phyloP scores from a whole-genome alignment of 768 basidiomycete genomes.

The Termitomyces bulborhizus region DNA sequence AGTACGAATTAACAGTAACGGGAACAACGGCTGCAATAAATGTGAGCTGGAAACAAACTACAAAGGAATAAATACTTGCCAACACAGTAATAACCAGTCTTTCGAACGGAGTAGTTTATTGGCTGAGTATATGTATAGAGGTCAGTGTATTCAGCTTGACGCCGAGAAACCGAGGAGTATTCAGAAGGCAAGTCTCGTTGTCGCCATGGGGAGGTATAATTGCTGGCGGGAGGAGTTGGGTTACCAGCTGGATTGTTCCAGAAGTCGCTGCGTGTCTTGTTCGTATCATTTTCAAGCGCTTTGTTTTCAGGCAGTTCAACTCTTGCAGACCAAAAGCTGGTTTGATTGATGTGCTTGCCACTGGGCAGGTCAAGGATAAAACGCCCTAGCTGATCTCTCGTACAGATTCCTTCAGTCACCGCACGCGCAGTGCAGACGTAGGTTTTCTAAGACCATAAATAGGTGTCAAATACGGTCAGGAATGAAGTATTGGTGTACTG shows the following conservation, averaged over 20 bases:
- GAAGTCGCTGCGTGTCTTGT: slow-evolving; percentile 28
- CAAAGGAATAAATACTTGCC: slow-evolving; percentile 46
- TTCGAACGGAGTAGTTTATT: slow-evolving; percentile 76
- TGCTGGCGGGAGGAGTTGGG: slow-evolving; percentile 44
- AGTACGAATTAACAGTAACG: slow-evolving; percentile 62
- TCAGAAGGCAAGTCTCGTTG: slow-evolving; percentile 8
- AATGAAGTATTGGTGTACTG: slow-evolving; percentile 22
- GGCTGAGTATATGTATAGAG: slow-evolving; percentile 57
- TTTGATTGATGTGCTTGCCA: slow-evolving; percentile 56
- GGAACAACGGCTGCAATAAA: slow-evolving; percentile 68
- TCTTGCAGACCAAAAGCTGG: slow-evolving; percentile 85
- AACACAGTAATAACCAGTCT: slow-evolving; percentile 95
- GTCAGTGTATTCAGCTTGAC: slow-evolving; percentile 34
- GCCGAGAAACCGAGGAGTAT: slow-evolving; percentile 6
- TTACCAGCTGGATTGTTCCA: slow-evolving; percentile 60
- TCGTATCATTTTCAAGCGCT: slow-evolving; percentile 17
- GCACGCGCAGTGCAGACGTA: slow-evolving; percentile 90
- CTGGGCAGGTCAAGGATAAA: slow-evolving; percentile 81
- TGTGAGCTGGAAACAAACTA: slow-evolving; percentile 1
- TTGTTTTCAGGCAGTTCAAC: slow-evolving; percentile 50
- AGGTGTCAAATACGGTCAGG: slow-evolving; percentile 4
- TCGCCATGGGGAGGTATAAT: slow-evolving; percentile 47
- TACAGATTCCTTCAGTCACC: slow-evolving; percentile 66
- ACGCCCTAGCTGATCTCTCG: slow-evolving; percentile 63
- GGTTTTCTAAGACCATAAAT: slow-evolving; percentile 61